phyloP scores from a whole-genome alignment of 2,329 filamentous ascomycete genomes.

The Graphium sp. region DNA sequence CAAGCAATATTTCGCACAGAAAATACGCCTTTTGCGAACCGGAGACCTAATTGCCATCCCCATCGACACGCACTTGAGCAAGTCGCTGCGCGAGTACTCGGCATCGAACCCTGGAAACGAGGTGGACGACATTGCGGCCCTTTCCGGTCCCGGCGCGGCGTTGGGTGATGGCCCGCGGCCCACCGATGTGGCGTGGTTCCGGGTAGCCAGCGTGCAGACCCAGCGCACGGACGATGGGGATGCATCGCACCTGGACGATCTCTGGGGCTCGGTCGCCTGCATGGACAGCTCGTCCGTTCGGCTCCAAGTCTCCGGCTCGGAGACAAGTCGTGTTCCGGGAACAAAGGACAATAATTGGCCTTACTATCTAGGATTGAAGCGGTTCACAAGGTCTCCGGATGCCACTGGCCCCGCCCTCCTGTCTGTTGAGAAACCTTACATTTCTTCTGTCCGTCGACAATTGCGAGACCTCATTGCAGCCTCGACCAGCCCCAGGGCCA shows the following conservation, averaged over 20 bases:
- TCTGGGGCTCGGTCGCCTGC: conserved; percentile 74
- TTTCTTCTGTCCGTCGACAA: conserved; percentile 47
- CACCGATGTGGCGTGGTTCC: conserved; percentile 78
- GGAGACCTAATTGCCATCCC: conserved; percentile 82
- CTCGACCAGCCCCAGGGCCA: conserved; percentile 72
- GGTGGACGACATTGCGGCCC: conserved; percentile 53
- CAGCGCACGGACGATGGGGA: conserved; percentile 31
- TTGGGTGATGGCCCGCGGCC: conserved; percentile 17
- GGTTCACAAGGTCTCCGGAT: conserved; percentile 30
- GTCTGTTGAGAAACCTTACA: conserved; percentile 29
- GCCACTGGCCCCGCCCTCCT: conserved; percentile 20
- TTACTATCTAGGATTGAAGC: conserved; percentile 71
- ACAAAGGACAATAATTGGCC: conserved; percentile 67
- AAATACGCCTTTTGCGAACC: conserved; percentile 64
- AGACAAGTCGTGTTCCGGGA: conserved; percentile 64
- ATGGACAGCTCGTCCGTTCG: conserved; percentile 78
- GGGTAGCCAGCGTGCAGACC: conserved; percentile 56
- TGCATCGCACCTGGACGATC: conserved; percentile 45
- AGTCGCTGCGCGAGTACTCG: conserved; percentile 60
- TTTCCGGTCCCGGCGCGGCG: conserved; percentile 23
- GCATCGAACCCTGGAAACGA: conserved; percentile 38
- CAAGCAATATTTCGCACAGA: conserved; percentile 76
- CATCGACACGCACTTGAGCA: conserved; percentile 71
- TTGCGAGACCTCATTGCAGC: conserved; percentile 75
- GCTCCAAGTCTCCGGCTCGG: conserved; percentile 82